phyloP scores from a whole-genome alignment of 768 basidiomycete species.

The Tulasnella sp. region DNA sequence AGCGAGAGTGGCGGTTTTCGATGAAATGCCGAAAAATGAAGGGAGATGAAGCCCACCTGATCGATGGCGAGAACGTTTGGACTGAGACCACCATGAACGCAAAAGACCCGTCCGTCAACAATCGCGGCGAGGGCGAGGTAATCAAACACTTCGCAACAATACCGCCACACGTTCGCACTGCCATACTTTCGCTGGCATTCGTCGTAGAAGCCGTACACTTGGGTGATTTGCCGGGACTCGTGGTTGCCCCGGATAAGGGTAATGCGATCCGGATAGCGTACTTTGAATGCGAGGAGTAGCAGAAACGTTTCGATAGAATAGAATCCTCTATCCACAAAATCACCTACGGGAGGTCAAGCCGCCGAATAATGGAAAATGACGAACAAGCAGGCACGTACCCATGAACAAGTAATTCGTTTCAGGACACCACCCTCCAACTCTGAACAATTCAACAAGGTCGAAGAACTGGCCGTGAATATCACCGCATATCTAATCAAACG shows the following conservation, averaged over 20 bases:
- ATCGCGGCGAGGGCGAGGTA: slow-evolving; percentile 89
- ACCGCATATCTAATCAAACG: slow-evolving; percentile 29
- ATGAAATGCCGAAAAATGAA: not conserved
- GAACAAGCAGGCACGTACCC: slow-evolving; percentile 34
- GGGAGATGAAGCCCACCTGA: slow-evolving; percentile 44
- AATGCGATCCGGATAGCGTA: slow-evolving; percentile 94
- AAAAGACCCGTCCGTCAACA: slow-evolving; percentile 95
- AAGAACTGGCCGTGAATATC: slow-evolving; percentile 41
- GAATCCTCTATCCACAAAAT: slow-evolving; percentile 96
- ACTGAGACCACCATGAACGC: slow-evolving; percentile 93
- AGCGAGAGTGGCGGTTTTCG: not conserved
- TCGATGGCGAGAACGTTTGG: slow-evolving; percentile 78
- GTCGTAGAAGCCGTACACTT: slow-evolving; percentile 90
- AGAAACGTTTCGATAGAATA: slow-evolving; percentile 96
- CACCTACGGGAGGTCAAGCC: slow-evolving; percentile 44
- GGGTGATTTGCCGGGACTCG: slow-evolving; percentile 93
- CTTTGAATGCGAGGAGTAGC: slow-evolving; percentile 86
- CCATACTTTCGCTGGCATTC: slow-evolving; percentile 97
- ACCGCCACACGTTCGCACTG: slow-evolving; percentile 86
- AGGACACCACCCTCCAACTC: slow-evolving; percentile 75
- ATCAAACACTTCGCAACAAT: slow-evolving; percentile 98
- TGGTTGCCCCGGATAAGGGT: slow-evolving; percentile 96
- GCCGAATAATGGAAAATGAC: slow-evolving; percentile 22
- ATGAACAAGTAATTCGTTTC: slow-evolving; percentile 94
- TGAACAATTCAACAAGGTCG: slow-evolving; percentile 62